Base-by-base conservation (phyloP, 1,139 yeast genomes). In the Groenewaldozyma auringiensis region DNA sequence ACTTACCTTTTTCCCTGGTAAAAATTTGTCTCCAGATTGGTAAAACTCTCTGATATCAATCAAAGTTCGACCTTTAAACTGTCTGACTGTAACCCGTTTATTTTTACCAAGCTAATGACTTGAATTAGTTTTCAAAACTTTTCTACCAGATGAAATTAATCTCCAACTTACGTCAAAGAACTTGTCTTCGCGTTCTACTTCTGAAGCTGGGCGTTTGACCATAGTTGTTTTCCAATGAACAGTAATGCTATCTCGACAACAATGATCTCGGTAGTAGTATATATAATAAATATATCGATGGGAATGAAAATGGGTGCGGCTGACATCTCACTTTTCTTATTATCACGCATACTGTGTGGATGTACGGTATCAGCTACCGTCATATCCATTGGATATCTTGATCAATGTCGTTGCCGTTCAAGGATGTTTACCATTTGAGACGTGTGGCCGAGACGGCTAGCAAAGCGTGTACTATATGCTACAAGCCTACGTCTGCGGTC, bases 1-100 rank as follows among this genome's bases (percentile, higher is more conserved):
- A 45, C 67, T 40, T 53, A 67, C 73, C 56, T 87, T 87, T 59
- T 79, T 81, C 0, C 94, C 94, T 0, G 96, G 96, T 65, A 76
- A 69, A 49, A 77, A 81, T 11, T 78, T 75, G 9, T 77, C 71
- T 43, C 76, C 74, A 36, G 47, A 46, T 55, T 81, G 87, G 64
- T 84, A 87, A 66, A 71, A 86, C 62, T 88, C 95, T 47, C 96
- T 74, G 47, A 87, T 84, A 57, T 87, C 95, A 13, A 88, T 77
- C 53, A 86, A 66, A 42, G 74, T 76, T 50, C 70, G 68, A 45
- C 79, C 78, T 45, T 83, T 79, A 69, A 78, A 87, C 55, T 75
- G 75, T 46, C 87, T 73, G 21, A 87, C 86, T 0, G 86, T 78
- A 35, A 84, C 81, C 49, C 79, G 76, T 59, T 84, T 84, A 64